phyloP scores from a whole-genome alignment of 1,139 yeast species.

The Geotrichum fermentans region DNA sequence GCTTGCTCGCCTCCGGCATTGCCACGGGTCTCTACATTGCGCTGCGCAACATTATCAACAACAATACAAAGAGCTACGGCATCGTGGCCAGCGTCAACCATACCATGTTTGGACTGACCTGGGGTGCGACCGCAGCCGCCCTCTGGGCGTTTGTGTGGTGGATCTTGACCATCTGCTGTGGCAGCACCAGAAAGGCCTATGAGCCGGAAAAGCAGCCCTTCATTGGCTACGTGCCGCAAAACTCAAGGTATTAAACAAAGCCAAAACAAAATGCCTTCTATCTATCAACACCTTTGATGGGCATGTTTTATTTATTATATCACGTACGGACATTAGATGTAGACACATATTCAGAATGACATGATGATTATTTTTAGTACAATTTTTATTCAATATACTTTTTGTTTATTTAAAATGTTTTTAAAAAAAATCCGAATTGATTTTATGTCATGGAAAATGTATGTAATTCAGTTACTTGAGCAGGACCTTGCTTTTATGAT shows the following conservation, averaged over 20 bases:
- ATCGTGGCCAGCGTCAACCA: constrained; percentile 40
- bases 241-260: constrained; percentile 2
- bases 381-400: no score
- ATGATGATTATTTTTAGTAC: no score
- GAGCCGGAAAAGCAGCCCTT: constrained; percentile 32
- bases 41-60: constrained; percentile 40
- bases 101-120: constrained; percentile 41
- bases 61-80: constrained; percentile 37
- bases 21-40: constrained; percentile 45
- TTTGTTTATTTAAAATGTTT: no score
- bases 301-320: background rate
- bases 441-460: background rate
- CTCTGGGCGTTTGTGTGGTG: constrained; percentile 41
- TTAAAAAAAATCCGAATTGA: background rate
- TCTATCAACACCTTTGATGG: background rate
- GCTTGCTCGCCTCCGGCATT: constrained; percentile 39
- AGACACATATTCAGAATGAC: no score
- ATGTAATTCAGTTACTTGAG: no score
- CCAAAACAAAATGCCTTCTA: background rate
- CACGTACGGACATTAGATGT: background rate
- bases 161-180: constrained; percentile 43
- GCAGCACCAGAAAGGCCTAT: constrained; percentile 30
- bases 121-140: constrained; percentile 45
- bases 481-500: background rate
- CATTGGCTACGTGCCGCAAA: constrained; percentile 29